Conservation (phyloP, 352 stramenopile species). For the Globisporangium camurandrum region DNA sequence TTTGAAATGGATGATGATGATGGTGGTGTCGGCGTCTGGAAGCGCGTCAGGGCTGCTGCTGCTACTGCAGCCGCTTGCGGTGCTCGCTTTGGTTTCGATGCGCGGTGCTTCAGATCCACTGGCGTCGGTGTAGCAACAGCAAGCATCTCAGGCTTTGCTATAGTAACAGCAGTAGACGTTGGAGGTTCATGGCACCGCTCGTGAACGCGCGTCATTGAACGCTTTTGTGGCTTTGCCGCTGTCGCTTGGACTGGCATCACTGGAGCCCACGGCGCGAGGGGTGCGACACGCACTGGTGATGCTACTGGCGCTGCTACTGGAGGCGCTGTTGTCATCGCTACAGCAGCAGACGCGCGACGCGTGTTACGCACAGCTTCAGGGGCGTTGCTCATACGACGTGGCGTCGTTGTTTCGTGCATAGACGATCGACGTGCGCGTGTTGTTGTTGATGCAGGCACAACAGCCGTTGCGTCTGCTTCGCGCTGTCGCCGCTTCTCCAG, state of each 20-base stretch:
- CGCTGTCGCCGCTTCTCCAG: constrained; percentile 16
- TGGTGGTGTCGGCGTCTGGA: too few relatives aligned
- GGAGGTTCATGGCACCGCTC: too few relatives aligned
- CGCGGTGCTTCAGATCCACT: too few relatives aligned
- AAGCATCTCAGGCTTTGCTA: too few relatives aligned
- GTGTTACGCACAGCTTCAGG: neutral
- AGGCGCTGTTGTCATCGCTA: neutral
- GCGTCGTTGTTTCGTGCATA: neutral
- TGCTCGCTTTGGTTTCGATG: too few relatives aligned
- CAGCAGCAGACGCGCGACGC: too few relatives aligned
- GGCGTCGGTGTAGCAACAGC: too few relatives aligned
- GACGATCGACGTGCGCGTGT: neutral
- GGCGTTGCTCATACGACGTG: neutral
- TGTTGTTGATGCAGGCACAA: neutral
- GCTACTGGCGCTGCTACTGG: neutral
- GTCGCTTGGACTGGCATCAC: neutral
- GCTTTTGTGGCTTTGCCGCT: neutral
- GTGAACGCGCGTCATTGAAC: neutral
- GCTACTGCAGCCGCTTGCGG: too few relatives aligned
- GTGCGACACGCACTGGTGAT: neutral
- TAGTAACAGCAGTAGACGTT: too few relatives aligned
- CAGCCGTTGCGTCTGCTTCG: constrained; percentile 1
- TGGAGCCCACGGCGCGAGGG: neutral
- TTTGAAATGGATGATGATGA: too few relatives aligned
- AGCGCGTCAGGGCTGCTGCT: too few relatives aligned